phyloP scores from a whole-genome alignment of 2,329 filamentous ascomycete species.

The Cadophora gregata region DNA sequence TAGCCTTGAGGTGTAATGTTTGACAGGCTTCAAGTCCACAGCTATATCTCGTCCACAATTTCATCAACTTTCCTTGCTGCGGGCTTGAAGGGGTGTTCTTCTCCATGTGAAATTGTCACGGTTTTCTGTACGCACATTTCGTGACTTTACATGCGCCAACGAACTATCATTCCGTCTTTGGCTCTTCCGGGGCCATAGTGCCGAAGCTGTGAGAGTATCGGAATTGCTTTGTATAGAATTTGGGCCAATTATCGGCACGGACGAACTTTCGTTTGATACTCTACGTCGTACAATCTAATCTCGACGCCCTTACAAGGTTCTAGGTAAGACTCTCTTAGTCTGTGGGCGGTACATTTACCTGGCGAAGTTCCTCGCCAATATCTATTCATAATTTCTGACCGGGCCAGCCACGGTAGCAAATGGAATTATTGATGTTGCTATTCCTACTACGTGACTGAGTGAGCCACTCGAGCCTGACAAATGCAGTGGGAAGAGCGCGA shows the following conservation, averaged over 20 bases:
- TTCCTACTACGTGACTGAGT: slow-evolving; percentile 5
- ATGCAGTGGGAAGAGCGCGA: slow-evolving; percentile 47
- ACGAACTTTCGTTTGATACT: not conserved
- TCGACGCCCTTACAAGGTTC: slow-evolving; percentile 44
- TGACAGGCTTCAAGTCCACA: too few relatives aligned
- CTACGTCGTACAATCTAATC: not conserved
- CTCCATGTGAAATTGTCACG: too few relatives aligned
- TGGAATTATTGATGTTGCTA: slow-evolving; percentile 11
- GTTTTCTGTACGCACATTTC: too few relatives aligned
- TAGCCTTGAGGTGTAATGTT: too few relatives aligned
- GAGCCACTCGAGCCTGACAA: not conserved
- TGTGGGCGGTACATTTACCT: slow-evolving; percentile 54
- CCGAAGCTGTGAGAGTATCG: too few relatives aligned
- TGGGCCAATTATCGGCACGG: not conserved
- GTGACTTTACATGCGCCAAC: too few relatives aligned
- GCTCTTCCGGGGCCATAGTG: too few relatives aligned
- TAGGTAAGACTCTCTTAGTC: slow-evolving; percentile 56
- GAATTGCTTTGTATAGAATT: too few relatives aligned
- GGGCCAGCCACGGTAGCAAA: slow-evolving; percentile 37
- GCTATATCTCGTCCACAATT: too few relatives aligned
- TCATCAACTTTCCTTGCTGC: too few relatives aligned
- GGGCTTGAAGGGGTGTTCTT: too few relatives aligned
- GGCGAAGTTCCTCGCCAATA: slow-evolving; percentile 55
- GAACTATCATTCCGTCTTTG: too few relatives aligned
- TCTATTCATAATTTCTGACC: slow-evolving; percentile 56